Evolutionary conservation across 2,329 filamentous ascomycete genomes (phyloP).

Genomic region (Cordyceps pruinosa): DNA sequence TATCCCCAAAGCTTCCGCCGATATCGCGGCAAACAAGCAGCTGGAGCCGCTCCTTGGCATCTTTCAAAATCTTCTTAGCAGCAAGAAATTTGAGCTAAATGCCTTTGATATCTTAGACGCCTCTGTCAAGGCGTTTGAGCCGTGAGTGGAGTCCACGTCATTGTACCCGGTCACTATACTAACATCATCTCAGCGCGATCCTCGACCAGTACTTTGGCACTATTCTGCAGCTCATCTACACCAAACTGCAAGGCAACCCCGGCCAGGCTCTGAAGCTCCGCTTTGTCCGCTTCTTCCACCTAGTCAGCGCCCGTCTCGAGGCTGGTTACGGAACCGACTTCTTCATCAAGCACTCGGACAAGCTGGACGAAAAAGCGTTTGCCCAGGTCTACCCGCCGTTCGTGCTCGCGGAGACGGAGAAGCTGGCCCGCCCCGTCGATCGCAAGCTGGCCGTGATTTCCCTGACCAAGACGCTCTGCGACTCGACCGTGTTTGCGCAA

Average conservation of each 20-base stretch:
- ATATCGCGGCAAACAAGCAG: conserved; percentile 72
- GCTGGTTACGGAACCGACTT: conserved; percentile 86
- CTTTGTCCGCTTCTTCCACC: conserved; percentile 91
- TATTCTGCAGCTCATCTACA: conserved; percentile 77
- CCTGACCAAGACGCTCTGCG: conserved; percentile 83
- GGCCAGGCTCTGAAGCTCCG: conserved; percentile 77
- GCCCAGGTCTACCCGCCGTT: conserved; percentile 78
- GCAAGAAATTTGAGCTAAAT: conserved; percentile 77
- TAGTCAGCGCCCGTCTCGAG: conserved; percentile 71
- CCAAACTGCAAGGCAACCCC: conserved; percentile 59
- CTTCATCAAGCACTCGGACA: conserved; percentile 78
- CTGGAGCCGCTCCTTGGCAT: conserved; percentile 86
- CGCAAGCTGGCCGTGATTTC: conserved; percentile 91
- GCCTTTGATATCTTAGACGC: conserved; percentile 88
- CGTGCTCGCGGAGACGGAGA: conserved; percentile 82
- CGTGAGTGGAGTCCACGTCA: conserved; percentile 41
- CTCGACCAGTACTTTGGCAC: conserved; percentile 72
- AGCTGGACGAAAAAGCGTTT: conserved; percentile 74
- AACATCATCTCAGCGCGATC: conserved; percentile 39
- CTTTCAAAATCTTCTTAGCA: conserved; percentile 81
- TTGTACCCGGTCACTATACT: conserved; percentile 14
- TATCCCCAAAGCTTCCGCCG: conserved; percentile 66
- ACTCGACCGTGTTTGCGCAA: conserved; percentile 75
- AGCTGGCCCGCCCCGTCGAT: conserved; percentile 79
- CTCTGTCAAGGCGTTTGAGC: conserved; percentile 64